Conservation (phyloP, 345 rosid species). For the Raphanus raphanistrum region DNA sequence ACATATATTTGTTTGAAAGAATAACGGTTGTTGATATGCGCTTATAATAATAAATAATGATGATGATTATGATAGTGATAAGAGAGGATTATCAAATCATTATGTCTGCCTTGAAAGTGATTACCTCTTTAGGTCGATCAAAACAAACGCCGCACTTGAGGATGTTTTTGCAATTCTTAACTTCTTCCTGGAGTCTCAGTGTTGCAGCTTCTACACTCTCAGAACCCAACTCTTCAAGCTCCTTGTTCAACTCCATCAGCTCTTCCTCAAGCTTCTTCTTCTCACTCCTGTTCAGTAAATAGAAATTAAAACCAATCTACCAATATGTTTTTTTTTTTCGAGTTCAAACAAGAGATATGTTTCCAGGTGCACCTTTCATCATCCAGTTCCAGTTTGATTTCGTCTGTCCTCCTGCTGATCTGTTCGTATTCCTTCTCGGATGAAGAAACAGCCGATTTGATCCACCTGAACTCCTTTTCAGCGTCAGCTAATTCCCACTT, state of each 20-base stretch:
- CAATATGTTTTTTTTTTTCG: not conserved
- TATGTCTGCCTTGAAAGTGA: not conserved
- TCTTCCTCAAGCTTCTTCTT: slow-evolving; percentile 78
- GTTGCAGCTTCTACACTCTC: slow-evolving; percentile 88
- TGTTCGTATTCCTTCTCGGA: slow-evolving; percentile 86
- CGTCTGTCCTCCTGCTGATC: slow-evolving; percentile 58
- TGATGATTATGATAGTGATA: not conserved
- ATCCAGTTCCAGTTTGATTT: slow-evolving; percentile 54
- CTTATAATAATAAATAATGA: not conserved
- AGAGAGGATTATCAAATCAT: not conserved
- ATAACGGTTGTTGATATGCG: not conserved
- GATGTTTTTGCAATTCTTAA: slow-evolving; percentile 75
- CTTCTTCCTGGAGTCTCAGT: slow-evolving; percentile 83
- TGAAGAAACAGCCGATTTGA: slow-evolving; percentile 65
- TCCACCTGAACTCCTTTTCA: slow-evolving; percentile 86
- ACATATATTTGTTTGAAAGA: not conserved
- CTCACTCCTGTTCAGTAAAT: slow-evolving; percentile 52
- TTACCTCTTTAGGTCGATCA: slow-evolving; percentile 94
- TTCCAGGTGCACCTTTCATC: slow-evolving; percentile 59
- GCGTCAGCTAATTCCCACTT: slow-evolving; percentile 81
- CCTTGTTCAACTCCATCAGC: slow-evolving; percentile 57
- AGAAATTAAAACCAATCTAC: not conserved
- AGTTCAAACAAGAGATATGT: not conserved
- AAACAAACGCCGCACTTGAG: slow-evolving; percentile 95
- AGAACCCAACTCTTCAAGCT: slow-evolving; percentile 62